Evolutionary conservation across 2,329 filamentous ascomycete genomes (phyloP), one percentile per base, ranked within the genome.

Genomic region (Cercospora nicotianae): DNA sequence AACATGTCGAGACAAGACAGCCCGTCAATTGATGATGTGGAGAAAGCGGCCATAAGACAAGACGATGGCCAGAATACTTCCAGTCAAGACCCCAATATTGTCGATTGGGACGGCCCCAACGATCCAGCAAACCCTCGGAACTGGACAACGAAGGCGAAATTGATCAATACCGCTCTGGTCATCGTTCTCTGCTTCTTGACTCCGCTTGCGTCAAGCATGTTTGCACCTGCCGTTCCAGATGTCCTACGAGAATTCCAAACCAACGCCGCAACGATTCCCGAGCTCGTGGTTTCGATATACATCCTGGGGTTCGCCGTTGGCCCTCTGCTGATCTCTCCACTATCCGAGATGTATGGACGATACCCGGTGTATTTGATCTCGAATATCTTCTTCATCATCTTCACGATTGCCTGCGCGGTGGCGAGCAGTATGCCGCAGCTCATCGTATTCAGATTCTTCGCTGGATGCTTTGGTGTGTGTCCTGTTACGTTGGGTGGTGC

Each of bases 271-370:
- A 79, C 85, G 60, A 81, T 91, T 1, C 84, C 84, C 1, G 83
- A 87, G 0, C 88, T 92, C 59, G 87, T 89, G 66, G 87, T 91
- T 1, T 89, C 87, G 0, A 84, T 91, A n/a, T 77, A 89, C 75
- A 83, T 91, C 2, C 65, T 71, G 6, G 89, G 8, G 0, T 82
- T 80, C 64, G 79, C 80, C 1, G 77, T 82, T 63, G 81, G 81
- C 4, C 81, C 81, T 0, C 67, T 83, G 6, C 26, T 76, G 23
- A 78, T 83, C 42, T 78, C 79, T 5, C 82, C 81, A 0, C 65
- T 81, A 6, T 72, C 66, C 0, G 77, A 79, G 64, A 67, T 76
- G 16, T 77, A 76, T 51, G 77, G 77, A 6, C 71, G 77, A 5
- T 67, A 70, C n/a, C 69, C 65, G 1, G 69, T 78, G 3, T 76